Conservation (phyloP, 1,284 basidiomycete genomes). For the Sporisorium iseilematis-ciliati region DNA sequence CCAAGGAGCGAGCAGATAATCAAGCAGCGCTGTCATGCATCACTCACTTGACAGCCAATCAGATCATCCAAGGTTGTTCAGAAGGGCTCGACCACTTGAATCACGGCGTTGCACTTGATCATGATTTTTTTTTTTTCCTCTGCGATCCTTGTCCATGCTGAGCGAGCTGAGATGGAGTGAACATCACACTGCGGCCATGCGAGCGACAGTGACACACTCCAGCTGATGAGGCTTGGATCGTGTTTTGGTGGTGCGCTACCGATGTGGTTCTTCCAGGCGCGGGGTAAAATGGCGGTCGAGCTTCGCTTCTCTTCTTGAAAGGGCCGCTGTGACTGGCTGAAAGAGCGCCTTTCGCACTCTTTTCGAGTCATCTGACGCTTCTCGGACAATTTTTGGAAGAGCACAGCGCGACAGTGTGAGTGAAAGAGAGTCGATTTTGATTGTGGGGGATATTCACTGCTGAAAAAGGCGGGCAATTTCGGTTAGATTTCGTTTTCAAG, state of each 20-base stretch:
- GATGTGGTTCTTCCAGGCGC: constrained; percentile 26
- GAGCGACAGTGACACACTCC: not conserved
- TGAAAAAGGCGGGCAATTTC: constrained; percentile 26
- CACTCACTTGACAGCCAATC: not conserved
- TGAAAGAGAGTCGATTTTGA: not conserved
- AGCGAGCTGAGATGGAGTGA: no score
- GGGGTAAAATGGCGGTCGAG: constrained; percentile 16
- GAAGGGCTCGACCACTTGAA: not conserved
- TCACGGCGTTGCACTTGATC: not conserved
- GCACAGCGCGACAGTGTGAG: not conserved
- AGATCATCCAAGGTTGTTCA: not conserved
- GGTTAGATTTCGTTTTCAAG: constrained; percentile 21
- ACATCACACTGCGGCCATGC: no score
- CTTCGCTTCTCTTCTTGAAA: no score
- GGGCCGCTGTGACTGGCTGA: no score
- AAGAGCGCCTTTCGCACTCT: no score
- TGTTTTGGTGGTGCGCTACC: not conserved
- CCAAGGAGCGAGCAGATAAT: constrained; percentile 4
- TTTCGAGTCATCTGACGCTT: constrained; percentile 26
- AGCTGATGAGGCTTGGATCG: not conserved
- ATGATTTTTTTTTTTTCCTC: not conserved
- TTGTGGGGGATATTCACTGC: not conserved
- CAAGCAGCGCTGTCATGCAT: not conserved
- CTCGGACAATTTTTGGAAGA: not conserved
- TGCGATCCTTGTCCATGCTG: not conserved